Conservation (phyloP, 2,329 filamentous ascomycete genomes). For the Sordariomycetes sp. region DNA sequence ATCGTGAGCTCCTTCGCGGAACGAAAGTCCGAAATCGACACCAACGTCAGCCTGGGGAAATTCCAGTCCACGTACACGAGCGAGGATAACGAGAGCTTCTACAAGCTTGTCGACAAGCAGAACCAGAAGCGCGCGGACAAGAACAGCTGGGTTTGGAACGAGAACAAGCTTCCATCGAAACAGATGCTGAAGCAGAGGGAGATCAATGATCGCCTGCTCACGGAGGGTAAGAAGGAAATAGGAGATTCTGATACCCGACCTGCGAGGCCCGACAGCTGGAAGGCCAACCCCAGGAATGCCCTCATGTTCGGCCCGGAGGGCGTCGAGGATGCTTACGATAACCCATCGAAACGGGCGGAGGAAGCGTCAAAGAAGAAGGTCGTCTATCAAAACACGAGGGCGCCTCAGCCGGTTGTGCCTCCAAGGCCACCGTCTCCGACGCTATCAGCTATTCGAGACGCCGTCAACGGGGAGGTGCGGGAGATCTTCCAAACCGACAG, state of each 20-base stretch:
- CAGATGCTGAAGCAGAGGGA: slow-evolving; percentile 61
- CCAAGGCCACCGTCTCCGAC: slow-evolving; percentile 63
- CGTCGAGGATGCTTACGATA: slow-evolving; percentile 47
- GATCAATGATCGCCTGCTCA: slow-evolving; percentile 40
- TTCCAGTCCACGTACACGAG: slow-evolving; percentile 94
- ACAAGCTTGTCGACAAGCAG: slow-evolving; percentile 80
- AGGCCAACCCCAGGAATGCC: slow-evolving; percentile 61
- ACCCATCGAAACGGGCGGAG: slow-evolving; percentile 58
- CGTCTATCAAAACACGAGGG: slow-evolving; percentile 72
- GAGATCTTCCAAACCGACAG: slow-evolving; percentile 49
- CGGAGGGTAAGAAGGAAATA: slow-evolving; percentile 43
- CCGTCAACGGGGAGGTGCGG: slow-evolving; percentile 64
- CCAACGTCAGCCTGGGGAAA: slow-evolving; percentile 67
- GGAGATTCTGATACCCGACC: slow-evolving; percentile 60
- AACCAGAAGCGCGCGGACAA: slow-evolving; percentile 78
- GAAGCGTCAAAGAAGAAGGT: slow-evolving; percentile 63
- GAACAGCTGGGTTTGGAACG: slow-evolving; percentile 79
- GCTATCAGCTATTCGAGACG: slow-evolving; percentile 72
- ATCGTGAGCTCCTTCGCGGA: slow-evolving; percentile 26
- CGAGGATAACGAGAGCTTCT: slow-evolving; percentile 97
- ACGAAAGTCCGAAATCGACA: slow-evolving; percentile 47
- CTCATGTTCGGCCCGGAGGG: slow-evolving; percentile 78
- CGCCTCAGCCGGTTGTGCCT: slow-evolving; percentile 39
- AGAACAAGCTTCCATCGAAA: slow-evolving; percentile 78
- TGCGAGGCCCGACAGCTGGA: slow-evolving; percentile 69